Base-by-base conservation (phyloP, 1,139 yeast genomes). In the Pneumocystis murina region DNA sequence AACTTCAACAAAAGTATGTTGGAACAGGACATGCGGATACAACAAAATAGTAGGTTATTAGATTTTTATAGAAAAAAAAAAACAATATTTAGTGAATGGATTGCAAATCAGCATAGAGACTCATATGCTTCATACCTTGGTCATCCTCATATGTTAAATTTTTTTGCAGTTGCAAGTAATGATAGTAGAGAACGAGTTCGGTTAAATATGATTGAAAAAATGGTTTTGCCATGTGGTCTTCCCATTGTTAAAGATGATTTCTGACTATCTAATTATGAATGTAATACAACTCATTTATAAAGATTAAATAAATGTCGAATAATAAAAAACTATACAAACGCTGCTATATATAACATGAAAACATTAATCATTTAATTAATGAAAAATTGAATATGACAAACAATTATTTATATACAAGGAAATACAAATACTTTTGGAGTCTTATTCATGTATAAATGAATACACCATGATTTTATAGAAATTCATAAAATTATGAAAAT, bases 21-120 rank as follows among this genome's bases (percentile, higher is more conserved):
- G 94, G 94, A 0, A 75, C 88, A 0, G 95, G 95, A 0, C 79
- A 84, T 69, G 77, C 89, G 0, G 86, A 84, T 62, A 86, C 91
- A 0, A 77, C 85, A 59, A 82, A 76, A 71, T 77, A 73, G 70
- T 72, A 69, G 58, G 74, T 68, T 14, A 12, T 16, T 10, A 30
- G 8, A 33, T 33, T 33, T 33, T 33, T 33, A 33, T 33, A 33
- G 2, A 33, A 33, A 33, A 8, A 28, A 14, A 33, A 5, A 33
- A 16, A 12, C 33, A 10, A 33, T 14, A 40, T 41, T 38, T 39
- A 72, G 73, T 62, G 84, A 82, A 68, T 84, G 85, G 79, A 72
- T 82, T 68, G 73, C 79, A 10, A 86, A 86, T 67, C 79, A 87
- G 0, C 84, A 83, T 62, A 77, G 87, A 68, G 97, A 94, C 72